phyloP scores from a whole-genome alignment of 345 rosid species.

The Mercurialis annua region DNA sequence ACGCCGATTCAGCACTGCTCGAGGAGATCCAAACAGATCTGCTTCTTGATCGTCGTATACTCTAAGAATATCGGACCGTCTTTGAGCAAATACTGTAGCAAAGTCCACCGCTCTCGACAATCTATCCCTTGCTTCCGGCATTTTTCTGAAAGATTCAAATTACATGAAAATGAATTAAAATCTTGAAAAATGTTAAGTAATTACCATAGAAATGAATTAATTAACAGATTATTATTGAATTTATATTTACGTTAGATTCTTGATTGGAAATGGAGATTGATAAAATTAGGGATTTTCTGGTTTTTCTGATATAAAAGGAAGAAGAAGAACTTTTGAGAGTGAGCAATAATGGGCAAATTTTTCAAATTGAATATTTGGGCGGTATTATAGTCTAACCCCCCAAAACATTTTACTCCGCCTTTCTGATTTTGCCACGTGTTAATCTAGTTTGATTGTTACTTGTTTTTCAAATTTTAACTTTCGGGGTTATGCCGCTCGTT shows the following conservation, averaged over 20 bases:
- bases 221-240: too few relatives aligned
- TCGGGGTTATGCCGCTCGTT: not conserved
- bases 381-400: conserved; percentile 25
- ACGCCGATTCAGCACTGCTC: not conserved
- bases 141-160: conserved; percentile 19
- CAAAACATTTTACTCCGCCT: not conserved
- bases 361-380: conserved; percentile 33
- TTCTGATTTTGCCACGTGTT: not conserved
- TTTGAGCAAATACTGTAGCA: conserved; percentile 33
- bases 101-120: conserved; percentile 50
- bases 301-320: not conserved
- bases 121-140: conserved; percentile 77
- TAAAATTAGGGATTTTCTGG: not conserved
- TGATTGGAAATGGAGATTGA: not conserved
- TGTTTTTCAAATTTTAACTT: conserved; percentile 15
- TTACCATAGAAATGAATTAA: not conserved
- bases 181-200: not conserved
- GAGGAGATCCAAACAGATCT: conserved; percentile 32
- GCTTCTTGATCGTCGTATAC: conserved; percentile 30
- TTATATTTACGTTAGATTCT: too few relatives aligned
- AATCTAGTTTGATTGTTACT: too few relatives aligned
- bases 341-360: conserved; percentile 25
- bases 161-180: not conserved
- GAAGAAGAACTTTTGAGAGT: conserved; percentile 6
- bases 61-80: conserved; percentile 36